phyloP scores from a whole-genome alignment of 192 early-diverging fungal species.

The Dissophora globulifera region DNA sequence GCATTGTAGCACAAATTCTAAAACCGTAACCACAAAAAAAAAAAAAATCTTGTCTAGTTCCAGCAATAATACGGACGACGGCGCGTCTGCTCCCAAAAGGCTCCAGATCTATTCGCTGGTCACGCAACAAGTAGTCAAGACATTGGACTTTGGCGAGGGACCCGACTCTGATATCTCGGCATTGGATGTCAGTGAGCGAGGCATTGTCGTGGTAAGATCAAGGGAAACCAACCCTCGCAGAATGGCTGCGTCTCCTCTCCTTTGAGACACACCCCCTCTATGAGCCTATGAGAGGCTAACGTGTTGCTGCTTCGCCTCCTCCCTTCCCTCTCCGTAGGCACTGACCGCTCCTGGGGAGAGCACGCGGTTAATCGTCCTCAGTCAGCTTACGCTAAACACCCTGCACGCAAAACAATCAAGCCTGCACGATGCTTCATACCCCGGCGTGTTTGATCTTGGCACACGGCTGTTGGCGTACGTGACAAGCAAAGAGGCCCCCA shows the following conservation, averaged over 20 bases:
- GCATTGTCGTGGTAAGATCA: slow-evolving; percentile 68
- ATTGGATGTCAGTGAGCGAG: slow-evolving; percentile 67
- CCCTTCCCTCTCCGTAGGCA: too few species aligned
- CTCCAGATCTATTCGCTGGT: slow-evolving; percentile 70
- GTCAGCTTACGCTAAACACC: slow-evolving; percentile 56
- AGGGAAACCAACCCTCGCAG: too few species aligned
- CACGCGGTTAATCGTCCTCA: slow-evolving; percentile 61
- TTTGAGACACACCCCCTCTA: too few species aligned
- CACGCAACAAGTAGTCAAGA: slow-evolving; percentile 59
- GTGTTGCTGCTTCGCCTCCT: too few species aligned
- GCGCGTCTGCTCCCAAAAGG: slow-evolving; percentile 12
- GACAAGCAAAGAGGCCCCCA: slow-evolving; percentile 59
- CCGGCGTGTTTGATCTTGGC: slow-evolving; percentile 71
- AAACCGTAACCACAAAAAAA: too few species aligned
- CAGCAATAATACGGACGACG: slow-evolving; percentile 12
- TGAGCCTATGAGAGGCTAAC: too few species aligned
- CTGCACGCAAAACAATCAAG: slow-evolving; percentile 41
- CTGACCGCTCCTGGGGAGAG: slow-evolving; percentile 40
- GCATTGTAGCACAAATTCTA: too few species aligned
- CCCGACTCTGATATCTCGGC: slow-evolving; percentile 55
- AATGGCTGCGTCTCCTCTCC: too few species aligned
- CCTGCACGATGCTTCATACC: slow-evolving; percentile 64
- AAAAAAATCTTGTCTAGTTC: too few species aligned
- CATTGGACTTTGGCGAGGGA: slow-evolving; percentile 56
- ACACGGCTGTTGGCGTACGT: slow-evolving; percentile 77